phyloP scores from a whole-genome alignment of 2,329 filamentous ascomycete genomes.

The Cercospora sp. region DNA sequence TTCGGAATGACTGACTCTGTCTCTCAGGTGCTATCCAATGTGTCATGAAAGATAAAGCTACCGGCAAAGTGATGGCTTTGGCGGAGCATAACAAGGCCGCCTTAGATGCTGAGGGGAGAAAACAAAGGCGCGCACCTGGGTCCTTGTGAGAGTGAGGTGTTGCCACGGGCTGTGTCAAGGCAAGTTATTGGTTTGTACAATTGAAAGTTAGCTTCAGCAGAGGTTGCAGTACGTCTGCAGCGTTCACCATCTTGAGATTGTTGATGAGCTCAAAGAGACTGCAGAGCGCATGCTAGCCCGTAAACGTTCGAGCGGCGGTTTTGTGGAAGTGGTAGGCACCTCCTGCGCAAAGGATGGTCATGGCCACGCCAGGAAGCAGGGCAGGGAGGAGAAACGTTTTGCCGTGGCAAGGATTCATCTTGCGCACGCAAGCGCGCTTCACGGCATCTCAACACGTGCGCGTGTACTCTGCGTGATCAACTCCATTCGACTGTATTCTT shows the following conservation, averaged over 20 bases:
- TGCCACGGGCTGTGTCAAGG: not conserved
- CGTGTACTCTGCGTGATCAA: not conserved
- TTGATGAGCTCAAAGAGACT: not conserved
- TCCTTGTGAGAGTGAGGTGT: not conserved
- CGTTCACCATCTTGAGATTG: not conserved
- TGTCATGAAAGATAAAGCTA: conserved; percentile 20
- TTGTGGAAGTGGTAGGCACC: not conserved
- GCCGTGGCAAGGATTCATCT: not conserved
- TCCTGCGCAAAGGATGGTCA: not conserved
- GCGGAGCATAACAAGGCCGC: conserved; percentile 24
- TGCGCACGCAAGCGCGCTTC: not conserved
- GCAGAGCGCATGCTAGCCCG: not conserved
- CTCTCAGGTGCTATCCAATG: conserved; percentile 20
- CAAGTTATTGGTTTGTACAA: not conserved
- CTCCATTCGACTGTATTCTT: not conserved
- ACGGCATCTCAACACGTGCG: not conserved
- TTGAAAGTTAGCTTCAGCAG: not conserved
- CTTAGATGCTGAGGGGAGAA: not conserved
- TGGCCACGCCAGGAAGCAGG: not conserved
- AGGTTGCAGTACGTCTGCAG: too few species aligned
- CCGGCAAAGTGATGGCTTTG: conserved; percentile 20
- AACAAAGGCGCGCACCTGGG: not conserved
- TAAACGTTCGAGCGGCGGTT: not conserved
- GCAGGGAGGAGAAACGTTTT: not conserved
- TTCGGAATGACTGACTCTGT: not conserved